phyloP scores from a whole-genome alignment of 306 rosid genomes.

The Prunus campanulata region DNA sequence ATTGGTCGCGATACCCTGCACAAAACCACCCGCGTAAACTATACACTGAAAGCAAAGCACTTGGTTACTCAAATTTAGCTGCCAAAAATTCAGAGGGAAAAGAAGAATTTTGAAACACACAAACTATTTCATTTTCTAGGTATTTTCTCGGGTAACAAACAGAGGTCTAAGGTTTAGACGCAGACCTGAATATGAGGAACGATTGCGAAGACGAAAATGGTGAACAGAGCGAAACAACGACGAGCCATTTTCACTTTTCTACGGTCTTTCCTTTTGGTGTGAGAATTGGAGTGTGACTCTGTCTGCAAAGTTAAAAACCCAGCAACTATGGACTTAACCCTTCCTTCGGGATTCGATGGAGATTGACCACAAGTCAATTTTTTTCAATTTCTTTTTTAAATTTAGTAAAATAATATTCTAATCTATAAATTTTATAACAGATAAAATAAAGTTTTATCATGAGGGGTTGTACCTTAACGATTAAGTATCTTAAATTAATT shows the following conservation, averaged over 20 bases:
- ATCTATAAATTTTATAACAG: too few species aligned
- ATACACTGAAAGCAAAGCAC: not conserved
- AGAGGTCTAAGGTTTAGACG: not conserved
- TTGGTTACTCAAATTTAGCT: too few species aligned
- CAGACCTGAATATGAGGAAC: slow-evolving; percentile 32
- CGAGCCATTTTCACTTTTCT: slow-evolving; percentile 33
- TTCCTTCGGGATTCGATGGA: not conserved
- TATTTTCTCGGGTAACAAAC: not conserved
- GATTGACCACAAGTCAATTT: not conserved
- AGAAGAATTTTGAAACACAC: not conserved
- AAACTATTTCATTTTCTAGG: not conserved
- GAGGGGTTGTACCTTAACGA: too few species aligned
- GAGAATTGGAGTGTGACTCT: not conserved
- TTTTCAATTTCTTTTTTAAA: too few species aligned
- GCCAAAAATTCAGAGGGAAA: too few species aligned
- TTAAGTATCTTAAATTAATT: too few species aligned
- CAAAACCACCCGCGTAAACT: not conserved
- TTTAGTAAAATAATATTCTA: too few species aligned
- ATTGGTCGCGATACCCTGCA: slow-evolving; percentile 27
- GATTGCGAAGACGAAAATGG: slow-evolving; percentile 32
- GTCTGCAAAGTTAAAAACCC: not conserved
- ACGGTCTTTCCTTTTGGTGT: not conserved
- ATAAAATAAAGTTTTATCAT: too few species aligned
- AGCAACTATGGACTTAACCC: not conserved
- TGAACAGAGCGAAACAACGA: slow-evolving; percentile 20